Evolutionary conservation across 176 grass and related monocot genomes (phyloP).

Genomic region (Rhynchospora pubera): DNA sequence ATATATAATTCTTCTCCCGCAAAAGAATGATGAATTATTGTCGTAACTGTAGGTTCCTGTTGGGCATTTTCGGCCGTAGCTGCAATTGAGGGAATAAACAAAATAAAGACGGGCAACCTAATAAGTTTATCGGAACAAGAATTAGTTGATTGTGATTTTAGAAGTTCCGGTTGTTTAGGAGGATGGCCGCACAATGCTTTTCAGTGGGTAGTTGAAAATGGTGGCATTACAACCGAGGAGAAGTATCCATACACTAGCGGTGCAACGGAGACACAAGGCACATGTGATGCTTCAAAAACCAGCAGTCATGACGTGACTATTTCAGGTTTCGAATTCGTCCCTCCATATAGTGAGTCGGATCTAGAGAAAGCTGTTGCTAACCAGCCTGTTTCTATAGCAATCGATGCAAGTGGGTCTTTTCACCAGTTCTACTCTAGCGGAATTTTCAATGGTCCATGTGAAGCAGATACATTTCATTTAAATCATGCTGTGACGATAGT

Average conservation of each 20-base stretch:
- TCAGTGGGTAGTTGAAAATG: constrained; percentile 37
- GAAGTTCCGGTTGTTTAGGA: constrained; percentile 34
- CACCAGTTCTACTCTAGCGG: constrained; percentile 53
- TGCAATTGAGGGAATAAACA: constrained; percentile 45
- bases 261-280: neutral
- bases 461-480: neutral
- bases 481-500: constrained; percentile 61
- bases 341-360: constrained; percentile 35
- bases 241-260: constrained; percentile 47
- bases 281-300: constrained; percentile 27
- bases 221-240: constrained; percentile 42
- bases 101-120: constrained; percentile 50
- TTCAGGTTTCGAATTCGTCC: constrained; percentile 30
- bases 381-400: constrained; percentile 48
- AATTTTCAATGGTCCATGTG: constrained; percentile 56
- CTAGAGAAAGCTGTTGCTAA: constrained; percentile 30
- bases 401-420: constrained; percentile 34
- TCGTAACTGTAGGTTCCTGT: constrained; percentile 38
- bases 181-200: constrained; percentile 41
- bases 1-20: neutral
- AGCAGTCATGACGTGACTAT: constrained; percentile 29
- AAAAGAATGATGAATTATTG: neutral
- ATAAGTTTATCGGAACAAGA: constrained; percentile 67
- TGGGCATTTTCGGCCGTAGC: constrained; percentile 68
- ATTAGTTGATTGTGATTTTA: constrained; percentile 49